Percentiles rank a stretch among this genome's conserved stretches.
phyloP scores from a whole-genome alignment of 331 rosid genomes.

The Acacia concinna region DNA sequence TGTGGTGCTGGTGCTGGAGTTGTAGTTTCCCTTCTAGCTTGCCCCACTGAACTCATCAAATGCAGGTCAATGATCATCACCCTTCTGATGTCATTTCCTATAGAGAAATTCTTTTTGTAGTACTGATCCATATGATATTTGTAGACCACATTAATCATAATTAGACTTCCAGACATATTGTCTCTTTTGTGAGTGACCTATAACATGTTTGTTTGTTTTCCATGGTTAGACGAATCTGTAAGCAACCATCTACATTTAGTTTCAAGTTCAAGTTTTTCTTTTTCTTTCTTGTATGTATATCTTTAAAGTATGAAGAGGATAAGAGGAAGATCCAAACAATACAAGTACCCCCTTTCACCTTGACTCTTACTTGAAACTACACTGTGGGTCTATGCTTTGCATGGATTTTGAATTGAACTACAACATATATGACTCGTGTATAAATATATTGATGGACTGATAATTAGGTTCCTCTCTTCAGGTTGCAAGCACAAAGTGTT shows the following conservation, averaged over 20 bases:
- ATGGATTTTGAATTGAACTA: not conserved
- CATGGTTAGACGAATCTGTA: not conserved
- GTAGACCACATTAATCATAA: not conserved
- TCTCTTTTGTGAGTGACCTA: not conserved
- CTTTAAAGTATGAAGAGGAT: not conserved
- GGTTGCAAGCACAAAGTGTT: constrained; percentile 95
- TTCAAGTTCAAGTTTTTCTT: not conserved
- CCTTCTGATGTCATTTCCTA: constrained; percentile 8
- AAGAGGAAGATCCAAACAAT: not conserved
- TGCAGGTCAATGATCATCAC: constrained; percentile 68
- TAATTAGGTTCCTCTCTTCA: constrained; percentile 29
- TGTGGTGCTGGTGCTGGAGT: constrained; percentile 98
- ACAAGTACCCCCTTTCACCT: not conserved
- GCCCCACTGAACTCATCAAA: constrained; percentile 95
- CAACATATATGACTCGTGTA: not conserved
- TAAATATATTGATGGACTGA: not conserved
- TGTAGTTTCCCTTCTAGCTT: constrained; percentile 93
- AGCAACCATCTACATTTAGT: not conserved
- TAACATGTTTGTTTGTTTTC: not conserved
- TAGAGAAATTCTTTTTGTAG: not conserved
- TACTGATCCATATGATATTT: not conserved
- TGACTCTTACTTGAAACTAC: not conserved
- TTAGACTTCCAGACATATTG: not conserved
- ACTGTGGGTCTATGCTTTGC: not conserved
- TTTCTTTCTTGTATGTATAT: not conserved